phyloP scores from a whole-genome alignment of 345 rosid species.

The Erodium maritimum region DNA sequence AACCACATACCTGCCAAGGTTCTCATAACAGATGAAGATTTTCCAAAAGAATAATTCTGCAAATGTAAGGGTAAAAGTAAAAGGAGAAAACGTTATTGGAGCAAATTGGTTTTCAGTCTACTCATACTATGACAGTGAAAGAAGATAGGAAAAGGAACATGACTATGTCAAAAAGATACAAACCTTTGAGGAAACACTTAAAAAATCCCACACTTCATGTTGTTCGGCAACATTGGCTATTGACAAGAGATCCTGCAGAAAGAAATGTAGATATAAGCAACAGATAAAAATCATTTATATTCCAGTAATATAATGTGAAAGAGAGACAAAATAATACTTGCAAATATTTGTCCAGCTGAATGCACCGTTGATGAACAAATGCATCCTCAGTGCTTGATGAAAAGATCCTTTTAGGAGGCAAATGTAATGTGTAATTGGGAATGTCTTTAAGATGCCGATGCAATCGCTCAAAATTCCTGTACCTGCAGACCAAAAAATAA shows the following conservation, averaged over 20 bases:
- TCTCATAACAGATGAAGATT: constrained; percentile 86
- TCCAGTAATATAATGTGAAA: constrained; percentile 9
- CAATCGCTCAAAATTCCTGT: constrained; percentile 88
- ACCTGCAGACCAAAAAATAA: constrained; percentile 35
- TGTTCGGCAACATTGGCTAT: constrained; percentile 98
- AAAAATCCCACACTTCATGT: constrained; percentile 99
- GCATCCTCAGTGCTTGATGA: constrained; percentile 96
- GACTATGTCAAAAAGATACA: constrained; percentile 7
- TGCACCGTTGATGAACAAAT: constrained; percentile 97
- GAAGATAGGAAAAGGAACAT: background rate
- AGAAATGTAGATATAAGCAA: constrained; percentile 13
- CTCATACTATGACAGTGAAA: background rate
- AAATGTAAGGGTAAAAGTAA: constrained; percentile 12
- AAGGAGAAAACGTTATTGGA: background rate
- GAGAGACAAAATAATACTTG: constrained; percentile 39
- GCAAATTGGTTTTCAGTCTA: background rate
- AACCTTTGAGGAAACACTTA: constrained; percentile 86
- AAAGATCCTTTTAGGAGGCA: constrained; percentile 98
- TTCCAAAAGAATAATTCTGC: constrained; percentile 93
- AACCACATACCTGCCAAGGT: constrained; percentile 70
- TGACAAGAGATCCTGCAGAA: constrained; percentile 74
- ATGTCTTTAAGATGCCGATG: constrained; percentile 92
- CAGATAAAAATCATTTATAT: constrained; percentile 6
- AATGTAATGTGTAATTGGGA: constrained; percentile 88
- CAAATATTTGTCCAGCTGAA: constrained; percentile 87